Base-by-base conservation (phyloP, 108 stramenopile species). In the Discostella stelligeroides region DNA sequence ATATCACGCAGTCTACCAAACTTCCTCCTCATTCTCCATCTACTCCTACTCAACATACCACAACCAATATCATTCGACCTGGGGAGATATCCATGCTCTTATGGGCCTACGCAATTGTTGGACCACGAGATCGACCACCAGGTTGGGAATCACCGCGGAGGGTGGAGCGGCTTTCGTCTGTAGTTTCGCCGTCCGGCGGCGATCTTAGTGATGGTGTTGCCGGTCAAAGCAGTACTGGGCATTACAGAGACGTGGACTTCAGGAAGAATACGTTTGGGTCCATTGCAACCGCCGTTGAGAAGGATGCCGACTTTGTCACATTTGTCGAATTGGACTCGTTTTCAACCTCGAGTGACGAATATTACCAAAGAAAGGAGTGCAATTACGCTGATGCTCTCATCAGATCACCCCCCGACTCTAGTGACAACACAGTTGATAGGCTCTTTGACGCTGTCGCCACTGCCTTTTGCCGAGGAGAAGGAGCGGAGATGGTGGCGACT, bases 71-170 rank as follows among this genome's bases (percentile, higher is more conserved):
- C 37, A 77, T 77, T 23, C 80, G 83, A 57, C 54, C 81, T 2
- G 92, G 88, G 39, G 92, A 92, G 69, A 74, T 92, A 6, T 75
- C 80, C 60, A 92, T 92, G 92, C 73, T 85, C 7, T 62, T 81
- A 21, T 92, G 92, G 92, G 92, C 92, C 9, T 90, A 83, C 68
- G 92, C 87, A 38, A 58, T 80, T 30, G 51, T 85, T 0, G 61
- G 71, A 48, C 87, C 81, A 23, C 86, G 92, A 27, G 62, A 72
- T 34, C 30, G 59, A 15, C 92, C 92, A 7, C 87, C 89, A 7
- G 92, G 92, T 0, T 92, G 92, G 92, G 79, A 80, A 46, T 51
- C 42, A 20, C 87, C 84, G 29, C 89, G 85, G 43, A 82, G 81
- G 59, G 38, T 88, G 17, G 86, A 85, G 14, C 40, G 53, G 28